A percentile compares a stretch with the other conserved stretches of the same genome.
phyloP scores from a whole-genome alignment of 768 basidiomycete genomes.

The Rhodotorula paludigena region DNA sequence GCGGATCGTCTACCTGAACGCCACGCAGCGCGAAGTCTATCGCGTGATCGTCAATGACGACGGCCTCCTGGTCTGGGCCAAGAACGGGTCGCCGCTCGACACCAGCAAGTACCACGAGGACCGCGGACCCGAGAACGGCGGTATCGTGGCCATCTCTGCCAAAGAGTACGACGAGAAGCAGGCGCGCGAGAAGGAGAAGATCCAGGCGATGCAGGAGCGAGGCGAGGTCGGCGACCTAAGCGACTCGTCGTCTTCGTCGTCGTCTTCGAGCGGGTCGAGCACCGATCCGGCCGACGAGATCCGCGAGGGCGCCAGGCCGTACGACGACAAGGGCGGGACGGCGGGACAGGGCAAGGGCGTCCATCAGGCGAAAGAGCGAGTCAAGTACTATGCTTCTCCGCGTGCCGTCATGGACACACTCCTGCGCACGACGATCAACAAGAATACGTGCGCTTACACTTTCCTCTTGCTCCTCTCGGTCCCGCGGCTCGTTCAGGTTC shows the following conservation, averaged over 20 bases:
- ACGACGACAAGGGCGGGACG: slow-evolving; percentile 43
- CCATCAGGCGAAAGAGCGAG: slow-evolving; percentile 40
- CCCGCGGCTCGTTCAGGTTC: background rate
- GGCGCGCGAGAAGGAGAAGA: slow-evolving; percentile 40
- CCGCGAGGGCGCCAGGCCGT: slow-evolving; percentile 12
- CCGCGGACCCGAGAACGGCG: slow-evolving; percentile 42
- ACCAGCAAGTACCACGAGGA: slow-evolving; percentile 43
- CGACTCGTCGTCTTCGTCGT: background rate
- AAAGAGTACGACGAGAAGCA: slow-evolving; percentile 36
- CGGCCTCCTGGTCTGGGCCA: slow-evolving; percentile 39
- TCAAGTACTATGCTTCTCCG: slow-evolving; percentile 42
- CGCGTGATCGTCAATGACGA: slow-evolving; percentile 44
- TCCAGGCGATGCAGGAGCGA: slow-evolving; percentile 15
- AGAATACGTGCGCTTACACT: slow-evolving; percentile 28
- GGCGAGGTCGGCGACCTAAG: slow-evolving; percentile 9
- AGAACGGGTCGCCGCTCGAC: slow-evolving; percentile 41
- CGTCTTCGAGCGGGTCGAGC: slow-evolving; percentile 9
- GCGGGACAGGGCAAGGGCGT: slow-evolving; percentile 40
- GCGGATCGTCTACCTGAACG: slow-evolving; percentile 43
- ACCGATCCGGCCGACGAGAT: slow-evolving; percentile 25
- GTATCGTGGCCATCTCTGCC: slow-evolving; percentile 44
- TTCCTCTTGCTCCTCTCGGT: slow-evolving; percentile 1
- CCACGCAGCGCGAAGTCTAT: slow-evolving; percentile 48
- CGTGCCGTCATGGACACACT: slow-evolving; percentile 45
- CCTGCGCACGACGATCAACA: slow-evolving; percentile 46